Evolutionary conservation across 2,329 filamentous ascomycete genomes (phyloP), one percentile per base, ranked within the genome.

Genomic region (Nothophoma quercina): DNA sequence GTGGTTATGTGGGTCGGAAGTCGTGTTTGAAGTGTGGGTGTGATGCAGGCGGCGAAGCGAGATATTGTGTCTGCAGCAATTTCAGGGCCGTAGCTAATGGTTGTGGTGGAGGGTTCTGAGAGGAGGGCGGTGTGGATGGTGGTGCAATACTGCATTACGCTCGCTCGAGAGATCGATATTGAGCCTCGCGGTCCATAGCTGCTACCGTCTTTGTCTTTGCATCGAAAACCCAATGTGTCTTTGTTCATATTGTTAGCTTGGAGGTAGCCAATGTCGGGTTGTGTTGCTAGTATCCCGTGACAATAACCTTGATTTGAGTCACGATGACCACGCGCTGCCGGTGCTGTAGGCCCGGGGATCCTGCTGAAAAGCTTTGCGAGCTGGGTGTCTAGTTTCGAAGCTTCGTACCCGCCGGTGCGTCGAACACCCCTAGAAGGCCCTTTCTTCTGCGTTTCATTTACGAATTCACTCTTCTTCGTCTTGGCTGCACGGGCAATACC

Each of bases 31-130:
- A 23, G 25, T 2, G 9, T 7, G 5, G 39, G 32, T 9, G 25
- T n/a, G 15, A 35, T 42, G 39, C 39, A 50, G 10, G 46, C 46
- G 5, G 13, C 10, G 10, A 43, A 38, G 9, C 39, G 32, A 10
- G 22, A 43, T 9, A 50, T 9, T 2, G 38, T 43, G 19, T 50
- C 46, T 2, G 25, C n/a, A n/a, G 18, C 43, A 15, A 43, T 25
- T 15, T 50, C 39, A 4, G 25, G 46, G 6, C 38, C 46, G n/a
- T 49, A 32, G 3, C 28, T 19, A n/a, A 42, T n/a, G 10, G 25
- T 36, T n/a, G n/a, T n/a, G n/a, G 16, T 16, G 3, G 9, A 49
- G 29, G 38, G 4, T n/a, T 49, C 12, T 16, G 13, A n/a, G 7
- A 15, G 4, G 5, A 49, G 38, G 2, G 23, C 9, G 1, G 28